A percentile compares a stretch with the other conserved stretches of the same genome.
Conservation (phyloP, 2,329 filamentous ascomycete species). For the Cladosporium sp. region DNA sequence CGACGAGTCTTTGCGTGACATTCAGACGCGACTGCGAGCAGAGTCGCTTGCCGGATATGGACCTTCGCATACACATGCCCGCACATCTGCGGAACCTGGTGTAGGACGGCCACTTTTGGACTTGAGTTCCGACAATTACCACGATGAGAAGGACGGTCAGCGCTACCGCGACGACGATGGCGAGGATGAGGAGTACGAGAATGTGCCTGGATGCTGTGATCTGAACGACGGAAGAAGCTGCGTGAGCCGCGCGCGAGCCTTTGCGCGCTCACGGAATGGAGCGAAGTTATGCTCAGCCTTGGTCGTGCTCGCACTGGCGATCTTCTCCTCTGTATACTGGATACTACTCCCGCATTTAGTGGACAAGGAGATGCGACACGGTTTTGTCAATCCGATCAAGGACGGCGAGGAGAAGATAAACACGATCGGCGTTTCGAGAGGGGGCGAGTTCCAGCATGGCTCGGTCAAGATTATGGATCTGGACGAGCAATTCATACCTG, state of each 20-base stretch:
- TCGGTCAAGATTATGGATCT: conserved; percentile 40
- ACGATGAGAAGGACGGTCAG: neutral
- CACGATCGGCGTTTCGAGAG: conserved; percentile 28
- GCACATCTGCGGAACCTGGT: neutral
- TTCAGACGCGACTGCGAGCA: neutral
- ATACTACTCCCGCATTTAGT: conserved; percentile 6
- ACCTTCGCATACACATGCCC: neutral
- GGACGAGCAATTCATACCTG: conserved; percentile 35
- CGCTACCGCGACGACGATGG: conserved; percentile 10
- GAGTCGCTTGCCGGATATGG: neutral
- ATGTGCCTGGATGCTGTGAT: neutral
- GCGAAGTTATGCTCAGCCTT: neutral
- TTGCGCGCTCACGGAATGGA: neutral
- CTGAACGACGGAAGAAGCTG: neutral
- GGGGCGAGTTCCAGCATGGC: conserved; percentile 18
- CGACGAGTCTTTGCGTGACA: neutral
- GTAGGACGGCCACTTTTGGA: neutral
- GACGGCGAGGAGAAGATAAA: neutral
- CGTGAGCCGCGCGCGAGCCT: neutral
- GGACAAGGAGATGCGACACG: conserved; percentile 5
- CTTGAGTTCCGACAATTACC: neutral
- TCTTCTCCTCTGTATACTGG: neutral
- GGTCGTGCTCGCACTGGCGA: neutral
- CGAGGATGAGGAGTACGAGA: conserved; percentile 9
- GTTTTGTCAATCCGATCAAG: conserved; percentile 1